A percentile compares a stretch with the other conserved stretches of the same genome.
phyloP scores from a whole-genome alignment of 139 green algal genomes.

The Auxenochlorella pyrenoidosa region DNA sequence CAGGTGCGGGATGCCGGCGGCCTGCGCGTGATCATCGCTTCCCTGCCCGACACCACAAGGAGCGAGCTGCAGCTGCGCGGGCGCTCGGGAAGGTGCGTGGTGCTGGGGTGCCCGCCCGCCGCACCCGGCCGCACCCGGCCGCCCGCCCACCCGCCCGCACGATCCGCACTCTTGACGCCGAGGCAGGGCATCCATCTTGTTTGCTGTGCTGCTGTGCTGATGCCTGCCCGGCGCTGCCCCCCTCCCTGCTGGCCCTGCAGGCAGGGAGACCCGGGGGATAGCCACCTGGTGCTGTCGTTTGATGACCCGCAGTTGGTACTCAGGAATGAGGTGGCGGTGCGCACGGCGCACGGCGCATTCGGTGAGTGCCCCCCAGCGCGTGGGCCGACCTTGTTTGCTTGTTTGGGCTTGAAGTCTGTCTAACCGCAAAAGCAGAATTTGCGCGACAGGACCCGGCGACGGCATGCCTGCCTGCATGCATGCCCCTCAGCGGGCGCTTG shows the following conservation, averaged over 20 bases:
- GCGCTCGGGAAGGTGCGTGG: conserved; percentile 56
- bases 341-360: not conserved
- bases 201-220: not conserved
- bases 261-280: conserved; percentile 81
- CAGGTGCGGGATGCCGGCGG: conserved; percentile 69
- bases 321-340: no score
- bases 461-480: not conserved
- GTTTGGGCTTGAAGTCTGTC: no score
- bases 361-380: not conserved
- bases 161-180: no score
- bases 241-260: not conserved
- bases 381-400: no score
- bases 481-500: no score
- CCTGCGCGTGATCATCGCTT: conserved; percentile 77
- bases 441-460: no score
- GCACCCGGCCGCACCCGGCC: no score
- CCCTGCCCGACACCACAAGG: conserved; percentile 57
- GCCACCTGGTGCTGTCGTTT: conserved; percentile 61
- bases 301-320: conserved; percentile 38
- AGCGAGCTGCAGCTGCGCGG: conserved; percentile 80
- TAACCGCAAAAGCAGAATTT: not conserved
- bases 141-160: no score
- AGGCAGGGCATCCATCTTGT: no score
- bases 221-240: not conserved
- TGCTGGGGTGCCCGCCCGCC: no score